Conservation (phyloP, 1,284 basidiomycete species). For the Sphaerobolus stellatus region DNA sequence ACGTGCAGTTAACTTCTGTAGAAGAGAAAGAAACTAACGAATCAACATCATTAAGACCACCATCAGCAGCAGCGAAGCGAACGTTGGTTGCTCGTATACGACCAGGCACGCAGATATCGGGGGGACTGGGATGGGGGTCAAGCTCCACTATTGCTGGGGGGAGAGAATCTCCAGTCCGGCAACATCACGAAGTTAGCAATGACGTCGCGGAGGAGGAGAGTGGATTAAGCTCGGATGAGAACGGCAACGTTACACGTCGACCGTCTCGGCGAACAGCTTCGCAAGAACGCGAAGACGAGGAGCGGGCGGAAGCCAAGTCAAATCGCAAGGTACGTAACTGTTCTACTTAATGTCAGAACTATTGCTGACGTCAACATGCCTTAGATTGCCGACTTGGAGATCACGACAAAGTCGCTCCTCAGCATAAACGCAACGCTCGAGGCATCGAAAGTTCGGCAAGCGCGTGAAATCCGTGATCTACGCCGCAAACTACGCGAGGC, state of each 20-base stretch:
- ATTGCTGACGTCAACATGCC: conserved; percentile 1
- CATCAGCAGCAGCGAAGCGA: neutral
- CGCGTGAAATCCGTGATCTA: conserved; percentile 75
- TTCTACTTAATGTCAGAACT: neutral
- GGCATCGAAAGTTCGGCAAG: conserved; percentile 70
- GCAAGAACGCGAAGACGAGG: conserved; percentile 34
- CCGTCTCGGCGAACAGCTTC: neutral
- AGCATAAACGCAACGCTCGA: conserved; percentile 75
- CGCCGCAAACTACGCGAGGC: conserved; percentile 75
- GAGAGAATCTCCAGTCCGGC: conserved; percentile 5
- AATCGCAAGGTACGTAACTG: conserved; percentile 62
- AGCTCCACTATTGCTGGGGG: conserved; percentile 16
- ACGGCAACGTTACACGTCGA: conserved; percentile 18
- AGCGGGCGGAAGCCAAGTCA: conserved; percentile 68
- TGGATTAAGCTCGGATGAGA: conserved; percentile 30
- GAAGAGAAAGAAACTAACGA: neutral
- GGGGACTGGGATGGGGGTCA: neutral
- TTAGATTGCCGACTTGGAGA: conserved; percentile 81
- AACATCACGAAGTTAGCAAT: conserved; percentile 26
- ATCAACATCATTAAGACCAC: neutral
- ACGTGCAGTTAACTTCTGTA: conserved; percentile 14
- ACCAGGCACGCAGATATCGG: conserved; percentile 8
- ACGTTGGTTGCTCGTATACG: conserved; percentile 10
- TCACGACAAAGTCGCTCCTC: conserved; percentile 75
- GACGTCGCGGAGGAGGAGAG: conserved; percentile 24